Percentiles rank a stretch among this genome's conserved stretches.
These are phyloP conservation scores for Suhomyces maxii DNA, from an alignment of 1,139 yeast species.

Conservation along the genomic window DNA sequence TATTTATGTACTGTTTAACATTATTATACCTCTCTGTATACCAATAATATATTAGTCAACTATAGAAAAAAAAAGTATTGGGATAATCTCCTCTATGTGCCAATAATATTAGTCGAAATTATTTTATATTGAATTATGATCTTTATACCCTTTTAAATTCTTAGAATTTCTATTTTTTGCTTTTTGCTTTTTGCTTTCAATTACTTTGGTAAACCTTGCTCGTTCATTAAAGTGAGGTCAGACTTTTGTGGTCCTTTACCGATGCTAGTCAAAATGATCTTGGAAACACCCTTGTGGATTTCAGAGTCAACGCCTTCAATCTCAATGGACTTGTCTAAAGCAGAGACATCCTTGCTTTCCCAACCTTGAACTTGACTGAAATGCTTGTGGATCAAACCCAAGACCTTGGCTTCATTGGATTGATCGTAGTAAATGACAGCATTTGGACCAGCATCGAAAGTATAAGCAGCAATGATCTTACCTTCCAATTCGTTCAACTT, in stretches of 20 bases:
- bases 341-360: constrained; percentile 45
- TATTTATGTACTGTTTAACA: constrained; percentile 5
- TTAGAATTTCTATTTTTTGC: background rate
- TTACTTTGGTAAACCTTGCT: constrained; percentile 33
- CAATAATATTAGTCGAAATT: too few relatives aligned
- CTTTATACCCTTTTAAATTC: background rate
- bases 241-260: constrained; percentile 83
- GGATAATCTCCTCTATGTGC: too few relatives aligned
- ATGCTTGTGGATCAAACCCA: constrained; percentile 56
- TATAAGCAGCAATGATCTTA: constrained; percentile 81
- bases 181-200: background rate
- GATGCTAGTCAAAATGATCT: constrained; percentile 77
- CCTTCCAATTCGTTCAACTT: constrained; percentile 68
- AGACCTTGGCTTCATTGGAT: constrained; percentile 66
- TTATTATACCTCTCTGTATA: background rate
- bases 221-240: constrained; percentile 52
- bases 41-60: background rate
- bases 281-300: constrained; percentile 69
- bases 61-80: background rate
- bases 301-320: constrained; percentile 48
- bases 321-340: constrained; percentile 32
- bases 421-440: constrained; percentile 89
- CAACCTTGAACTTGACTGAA: constrained; percentile 70
- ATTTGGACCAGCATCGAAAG: constrained; percentile 99
- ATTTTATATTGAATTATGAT: too few relatives aligned